Evolutionary conservation across 352 stramenopile species (phyloP).

Genomic region (Globisporangium irregulare): DNA sequence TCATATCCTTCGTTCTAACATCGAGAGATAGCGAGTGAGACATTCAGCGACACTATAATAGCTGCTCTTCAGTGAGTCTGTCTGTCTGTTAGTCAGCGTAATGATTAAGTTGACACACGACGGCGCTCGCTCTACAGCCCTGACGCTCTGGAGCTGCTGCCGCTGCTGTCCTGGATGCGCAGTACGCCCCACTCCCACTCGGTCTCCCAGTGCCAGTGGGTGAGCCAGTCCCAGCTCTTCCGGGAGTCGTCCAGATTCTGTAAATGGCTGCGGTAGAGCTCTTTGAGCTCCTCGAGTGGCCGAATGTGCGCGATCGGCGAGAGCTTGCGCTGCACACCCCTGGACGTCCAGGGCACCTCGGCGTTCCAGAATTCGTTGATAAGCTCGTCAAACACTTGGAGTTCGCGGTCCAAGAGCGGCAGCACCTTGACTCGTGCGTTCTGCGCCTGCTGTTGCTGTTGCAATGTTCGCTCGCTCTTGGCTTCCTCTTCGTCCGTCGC

Average conservation of each 20-base stretch:
- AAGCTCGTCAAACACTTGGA: conserved; percentile 47
- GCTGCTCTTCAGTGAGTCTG: too few species aligned
- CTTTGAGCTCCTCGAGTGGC: conserved; percentile 35
- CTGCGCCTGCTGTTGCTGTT: conserved; percentile 36
- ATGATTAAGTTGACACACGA: too few species aligned
- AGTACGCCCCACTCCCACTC: conserved; percentile 50
- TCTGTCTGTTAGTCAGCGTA: not conserved
- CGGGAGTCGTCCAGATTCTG: conserved; percentile 21
- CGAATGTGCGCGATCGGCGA: conserved; percentile 19
- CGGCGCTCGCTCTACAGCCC: not conserved
- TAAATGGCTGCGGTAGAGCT: conserved; percentile 40
- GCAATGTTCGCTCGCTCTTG: conserved; percentile 23
- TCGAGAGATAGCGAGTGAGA: not conserved
- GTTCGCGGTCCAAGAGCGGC: conserved; percentile 35
- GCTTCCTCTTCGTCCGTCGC: conserved; percentile 60
- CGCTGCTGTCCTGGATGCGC: conserved; percentile 5
- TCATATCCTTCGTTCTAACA: not conserved
- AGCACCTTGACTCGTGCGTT: conserved; percentile 35
- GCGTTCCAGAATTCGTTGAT: conserved; percentile 73
- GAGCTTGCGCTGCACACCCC: conserved; percentile 37
- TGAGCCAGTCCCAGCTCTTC: conserved; percentile 39
- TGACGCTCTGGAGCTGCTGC: not conserved
- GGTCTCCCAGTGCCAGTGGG: conserved; percentile 37
- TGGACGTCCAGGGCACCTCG: conserved; percentile 45
- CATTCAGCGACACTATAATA: too few species aligned